phyloP scores from a whole-genome alignment of 306 rosid species.

The Lagenaria siceraria region DNA sequence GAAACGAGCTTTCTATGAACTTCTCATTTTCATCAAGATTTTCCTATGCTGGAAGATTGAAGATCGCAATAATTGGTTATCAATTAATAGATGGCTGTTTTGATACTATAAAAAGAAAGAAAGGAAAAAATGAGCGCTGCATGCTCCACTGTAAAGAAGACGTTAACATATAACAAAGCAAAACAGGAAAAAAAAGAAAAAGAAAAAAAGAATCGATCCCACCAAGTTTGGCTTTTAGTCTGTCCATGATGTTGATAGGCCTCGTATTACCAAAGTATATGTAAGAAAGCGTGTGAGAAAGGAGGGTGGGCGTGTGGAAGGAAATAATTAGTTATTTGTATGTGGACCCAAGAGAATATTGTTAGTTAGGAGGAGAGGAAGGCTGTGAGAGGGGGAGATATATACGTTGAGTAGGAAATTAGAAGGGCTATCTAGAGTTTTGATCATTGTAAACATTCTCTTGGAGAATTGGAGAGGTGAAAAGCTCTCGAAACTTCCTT shows the following conservation, averaged over 20 bases:
- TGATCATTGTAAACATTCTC: too few relatives aligned
- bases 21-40: not conserved
- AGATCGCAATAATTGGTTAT: not conserved
- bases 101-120: not conserved
- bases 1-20: not conserved
- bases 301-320: too few relatives aligned
- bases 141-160: not conserved
- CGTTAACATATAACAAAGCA: not conserved
- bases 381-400: too few relatives aligned
- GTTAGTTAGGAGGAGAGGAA: too few relatives aligned
- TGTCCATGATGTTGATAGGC: not conserved
- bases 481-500: too few relatives aligned
- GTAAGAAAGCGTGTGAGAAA: too few relatives aligned
- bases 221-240: not conserved
- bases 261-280: too few relatives aligned
- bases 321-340: too few relatives aligned
- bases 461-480: too few relatives aligned
- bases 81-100: not conserved
- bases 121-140: not conserved
- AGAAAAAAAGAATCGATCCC: not conserved
- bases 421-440: too few relatives aligned
- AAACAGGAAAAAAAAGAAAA: not conserved
- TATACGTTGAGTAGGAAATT: too few relatives aligned
- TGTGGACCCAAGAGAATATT: too few relatives aligned
- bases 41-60: not conserved